Conservation (phyloP, 2,329 filamentous ascomycete genomes). For the Cadophora malorum region DNA sequence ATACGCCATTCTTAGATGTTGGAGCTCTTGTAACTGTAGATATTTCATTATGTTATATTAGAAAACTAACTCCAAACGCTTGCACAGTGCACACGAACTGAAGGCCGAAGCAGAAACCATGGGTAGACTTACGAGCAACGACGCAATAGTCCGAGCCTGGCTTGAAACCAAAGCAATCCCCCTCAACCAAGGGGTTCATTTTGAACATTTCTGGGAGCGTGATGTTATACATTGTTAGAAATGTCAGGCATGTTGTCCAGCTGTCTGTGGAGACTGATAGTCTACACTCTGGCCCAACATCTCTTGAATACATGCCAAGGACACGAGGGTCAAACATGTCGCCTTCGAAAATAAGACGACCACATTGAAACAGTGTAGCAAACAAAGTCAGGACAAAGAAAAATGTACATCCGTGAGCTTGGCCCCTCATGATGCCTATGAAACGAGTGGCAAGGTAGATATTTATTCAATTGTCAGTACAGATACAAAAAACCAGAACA, state of each 20-base stretch:
- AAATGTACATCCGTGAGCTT: not conserved
- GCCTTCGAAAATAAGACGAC: not conserved
- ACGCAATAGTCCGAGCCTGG: slow-evolving; percentile 12
- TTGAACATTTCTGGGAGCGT: not conserved
- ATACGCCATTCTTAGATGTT: slow-evolving; percentile 6
- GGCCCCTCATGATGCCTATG: not conserved
- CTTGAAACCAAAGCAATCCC: not conserved
- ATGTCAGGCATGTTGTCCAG: slow-evolving; percentile 13
- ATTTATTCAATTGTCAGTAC: not conserved
- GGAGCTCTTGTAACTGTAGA: not conserved
- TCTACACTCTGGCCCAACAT: not conserved
- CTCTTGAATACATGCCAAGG: not conserved
- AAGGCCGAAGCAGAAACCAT: not conserved
- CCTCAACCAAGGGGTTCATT: not conserved
- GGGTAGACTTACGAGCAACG: not conserved
- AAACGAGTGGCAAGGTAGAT: not conserved
- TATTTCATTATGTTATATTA: not conserved
- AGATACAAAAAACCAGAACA: not conserved
- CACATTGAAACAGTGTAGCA: not conserved
- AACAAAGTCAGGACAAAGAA: not conserved
- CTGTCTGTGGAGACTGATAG: not conserved
- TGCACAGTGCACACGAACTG: not conserved
- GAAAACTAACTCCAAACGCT: not conserved
- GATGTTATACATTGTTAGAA: not conserved
- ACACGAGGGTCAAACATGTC: not conserved